phyloP scores from a whole-genome alignment of 495 filamentous ascomycete species.

The Podospora comata region DNA sequence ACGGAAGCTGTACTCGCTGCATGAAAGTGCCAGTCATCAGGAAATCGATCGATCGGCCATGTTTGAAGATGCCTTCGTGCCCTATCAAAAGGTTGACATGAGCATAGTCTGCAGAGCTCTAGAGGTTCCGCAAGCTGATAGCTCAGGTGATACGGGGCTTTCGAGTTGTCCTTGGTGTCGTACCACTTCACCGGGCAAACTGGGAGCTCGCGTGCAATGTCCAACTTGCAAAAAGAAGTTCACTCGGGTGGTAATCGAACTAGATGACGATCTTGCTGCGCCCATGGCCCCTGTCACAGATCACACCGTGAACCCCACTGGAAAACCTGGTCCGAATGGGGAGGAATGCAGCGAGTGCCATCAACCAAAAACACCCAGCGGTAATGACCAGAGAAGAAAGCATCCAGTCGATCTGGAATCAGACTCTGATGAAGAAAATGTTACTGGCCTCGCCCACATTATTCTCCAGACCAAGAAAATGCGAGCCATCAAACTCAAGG shows the following conservation, averaged over 20 bases:
- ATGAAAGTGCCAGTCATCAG: background rate
- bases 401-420: background rate
- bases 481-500: background rate
- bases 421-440: background rate
- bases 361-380: background rate
- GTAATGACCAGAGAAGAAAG: background rate
- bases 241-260: background rate
- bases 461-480: background rate
- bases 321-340: background rate
- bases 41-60: background rate
- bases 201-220: background rate
- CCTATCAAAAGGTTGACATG: conserved; percentile 3
- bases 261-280: background rate
- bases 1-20: background rate
- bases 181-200: background rate
- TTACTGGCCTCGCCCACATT: background rate
- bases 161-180: conserved; percentile 1
- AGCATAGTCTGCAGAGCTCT: background rate
- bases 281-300: background rate
- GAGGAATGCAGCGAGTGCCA: background rate
- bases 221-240: background rate
- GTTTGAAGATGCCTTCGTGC: background rate
- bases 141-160: background rate
- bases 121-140: background rate
- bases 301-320: background rate